phyloP scores from a whole-genome alignment of 1,284 basidiomycete genomes.

The Waitea zeae region DNA sequence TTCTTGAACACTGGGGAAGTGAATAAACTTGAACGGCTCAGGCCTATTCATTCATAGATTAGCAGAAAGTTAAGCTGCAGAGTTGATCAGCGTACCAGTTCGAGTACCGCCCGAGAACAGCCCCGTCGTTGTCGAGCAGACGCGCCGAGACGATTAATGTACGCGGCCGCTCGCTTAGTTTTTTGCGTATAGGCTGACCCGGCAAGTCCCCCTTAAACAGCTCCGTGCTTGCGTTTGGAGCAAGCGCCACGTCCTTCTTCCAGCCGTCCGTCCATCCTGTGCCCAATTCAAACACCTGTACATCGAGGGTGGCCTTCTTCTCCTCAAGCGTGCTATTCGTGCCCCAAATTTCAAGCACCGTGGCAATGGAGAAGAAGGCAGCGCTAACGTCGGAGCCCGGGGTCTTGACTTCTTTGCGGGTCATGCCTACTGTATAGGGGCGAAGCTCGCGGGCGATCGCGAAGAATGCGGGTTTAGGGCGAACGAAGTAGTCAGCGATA shows the following conservation, averaged over 20 bases:
- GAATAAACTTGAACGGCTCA: constrained; percentile 35
- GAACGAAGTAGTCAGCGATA: constrained; percentile 45
- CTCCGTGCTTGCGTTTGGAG: constrained; percentile 70
- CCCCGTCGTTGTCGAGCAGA: constrained; percentile 36
- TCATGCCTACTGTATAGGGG: constrained; percentile 26
- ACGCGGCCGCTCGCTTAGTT: constrained; percentile 44
- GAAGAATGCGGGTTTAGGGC: constrained; percentile 43
- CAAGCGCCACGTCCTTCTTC: constrained; percentile 33
- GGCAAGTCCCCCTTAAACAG: constrained; percentile 53
- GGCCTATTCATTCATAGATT: constrained; percentile 36
- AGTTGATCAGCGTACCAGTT: too few species aligned
- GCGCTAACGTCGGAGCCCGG: constrained; percentile 19
- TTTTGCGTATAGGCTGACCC: constrained; percentile 50
- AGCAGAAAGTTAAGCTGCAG: too few species aligned
- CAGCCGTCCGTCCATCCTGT: constrained; percentile 20
- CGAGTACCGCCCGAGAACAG: constrained; percentile 57
- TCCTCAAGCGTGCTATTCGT: constrained; percentile 22
- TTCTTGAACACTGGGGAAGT: constrained; percentile 22
- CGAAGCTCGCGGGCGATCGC: constrained; percentile 33
- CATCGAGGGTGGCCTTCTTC: constrained; percentile 31
- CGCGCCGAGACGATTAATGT: constrained; percentile 64
- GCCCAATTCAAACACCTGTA: constrained; percentile 13
- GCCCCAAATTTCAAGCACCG: constrained; percentile 38
- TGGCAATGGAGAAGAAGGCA: constrained; percentile 35
- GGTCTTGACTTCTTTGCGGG: constrained; percentile 18